These are phyloP conservation scores for Dendrobium officinale DNA, from an alignment of 106 monocot genomes.

Conservation along the genomic window DNA sequence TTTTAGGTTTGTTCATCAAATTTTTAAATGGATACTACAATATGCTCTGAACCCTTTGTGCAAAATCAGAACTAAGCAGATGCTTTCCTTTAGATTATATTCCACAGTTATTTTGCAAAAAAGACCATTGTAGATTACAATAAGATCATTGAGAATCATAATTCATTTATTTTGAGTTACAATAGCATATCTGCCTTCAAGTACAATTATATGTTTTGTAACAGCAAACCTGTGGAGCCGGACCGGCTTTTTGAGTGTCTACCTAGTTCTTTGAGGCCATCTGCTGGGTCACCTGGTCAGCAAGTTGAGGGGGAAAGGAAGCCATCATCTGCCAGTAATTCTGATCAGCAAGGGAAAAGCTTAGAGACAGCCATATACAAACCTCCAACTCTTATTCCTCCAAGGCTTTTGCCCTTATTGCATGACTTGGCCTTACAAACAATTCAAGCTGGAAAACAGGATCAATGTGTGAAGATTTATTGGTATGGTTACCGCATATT, in stretches of 20 bases:
- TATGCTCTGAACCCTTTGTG: background rate
- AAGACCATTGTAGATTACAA: background rate
- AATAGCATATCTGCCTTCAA: background rate
- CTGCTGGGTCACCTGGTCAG: conserved; percentile 33
- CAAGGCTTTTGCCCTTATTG: conserved; percentile 63
- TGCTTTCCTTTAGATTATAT: background rate
- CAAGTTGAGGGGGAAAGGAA: conserved; percentile 32
- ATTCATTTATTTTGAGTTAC: background rate
- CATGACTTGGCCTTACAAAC: conserved; percentile 74
- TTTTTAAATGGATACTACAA: background rate
- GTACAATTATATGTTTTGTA: conserved; percentile 20
- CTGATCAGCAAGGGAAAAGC: conserved; percentile 38
- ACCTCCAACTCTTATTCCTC: conserved; percentile 72
- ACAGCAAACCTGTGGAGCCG: conserved; percentile 84
- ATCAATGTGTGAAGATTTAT: conserved; percentile 66
- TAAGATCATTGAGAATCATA: background rate
- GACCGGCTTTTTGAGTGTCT: conserved; percentile 67
- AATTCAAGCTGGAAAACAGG: conserved; percentile 69
- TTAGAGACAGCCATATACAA: conserved; percentile 52
- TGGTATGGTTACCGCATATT: conserved; percentile 24
- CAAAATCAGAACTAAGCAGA: background rate
- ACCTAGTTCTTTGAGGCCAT: conserved; percentile 55
- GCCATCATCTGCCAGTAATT: conserved; percentile 15
- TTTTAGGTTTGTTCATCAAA: conserved; percentile 39
- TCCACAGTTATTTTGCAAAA: background rate